Evolutionary conservation across 257 asterid genomes (phyloP), one percentile per base, ranked within the genome.

Genomic region (Haberlea rhodopensis): DNA sequence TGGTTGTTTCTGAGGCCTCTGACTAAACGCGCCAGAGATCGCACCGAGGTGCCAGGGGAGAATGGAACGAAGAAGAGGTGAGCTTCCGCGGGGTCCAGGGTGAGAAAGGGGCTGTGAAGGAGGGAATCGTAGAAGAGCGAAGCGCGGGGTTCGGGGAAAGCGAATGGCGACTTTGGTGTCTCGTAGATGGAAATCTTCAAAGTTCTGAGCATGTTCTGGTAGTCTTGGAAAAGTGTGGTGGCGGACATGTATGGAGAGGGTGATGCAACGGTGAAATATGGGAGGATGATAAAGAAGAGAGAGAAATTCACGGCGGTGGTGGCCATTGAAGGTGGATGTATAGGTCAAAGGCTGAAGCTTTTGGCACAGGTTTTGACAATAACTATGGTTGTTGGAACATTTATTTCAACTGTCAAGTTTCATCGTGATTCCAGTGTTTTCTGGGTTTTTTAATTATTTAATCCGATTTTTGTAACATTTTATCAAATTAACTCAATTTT

Each of bases 1-100:
- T 48, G 62, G 23, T n/a, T 57, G 53, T 32, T 70, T 43, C 97
- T 66, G 61, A 94, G 71, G 19, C 89, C 79, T 48, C 76, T 75
- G 25, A 94, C 75, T 1, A 85, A 67, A 28, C 96, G 97, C 49
- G 77, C 81, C 51, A 81, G 18, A 10, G 95, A 68, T 74, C 95
- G 97, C 65, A 74, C 64, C 76, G 97, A 64, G 63, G 76, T 54
- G 63, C 65, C 83, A 18, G 87, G 86, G 43, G 96, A 77, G 73
- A 90, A 79, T 16, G 96, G 96, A 5, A 94, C 68, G 79, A 84
- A 80, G 78, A 82, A 86, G 62, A 94, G 94, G 70, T 94, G 85
- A 40, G 97, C 99, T 65, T 84, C 71, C 19, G 76, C 52, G 29
- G 97, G 83, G 67, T 85, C 60, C 5, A 29, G 73, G 52, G 96